phyloP scores from a whole-genome alignment of 345 rosid species.

The Salix koriyanagi region DNA sequence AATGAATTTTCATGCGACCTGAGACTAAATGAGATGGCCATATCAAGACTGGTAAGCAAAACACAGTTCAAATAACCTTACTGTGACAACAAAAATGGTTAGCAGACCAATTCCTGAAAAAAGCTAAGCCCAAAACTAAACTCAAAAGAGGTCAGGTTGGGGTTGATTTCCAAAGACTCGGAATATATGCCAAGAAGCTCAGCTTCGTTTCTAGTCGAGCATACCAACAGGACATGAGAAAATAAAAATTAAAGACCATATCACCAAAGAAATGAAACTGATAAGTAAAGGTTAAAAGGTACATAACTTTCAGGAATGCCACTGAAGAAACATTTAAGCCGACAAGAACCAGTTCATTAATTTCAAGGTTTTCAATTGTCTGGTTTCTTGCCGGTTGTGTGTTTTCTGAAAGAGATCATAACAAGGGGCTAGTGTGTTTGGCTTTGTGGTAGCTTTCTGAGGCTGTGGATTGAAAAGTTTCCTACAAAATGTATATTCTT shows the following conservation, averaged over 20 bases:
- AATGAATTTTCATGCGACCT: background rate
- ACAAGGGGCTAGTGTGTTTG: too few relatives aligned
- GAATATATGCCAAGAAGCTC: background rate
- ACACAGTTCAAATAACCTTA: background rate
- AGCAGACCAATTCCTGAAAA: background rate
- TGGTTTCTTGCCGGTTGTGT: background rate
- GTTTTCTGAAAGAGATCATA: background rate
- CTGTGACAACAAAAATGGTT: background rate
- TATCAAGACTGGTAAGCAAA: background rate
- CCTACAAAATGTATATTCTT: too few relatives aligned
- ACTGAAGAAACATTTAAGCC: too few relatives aligned
- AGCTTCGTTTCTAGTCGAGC: background rate
- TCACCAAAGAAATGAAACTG: background rate
- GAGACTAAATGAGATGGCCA: background rate
- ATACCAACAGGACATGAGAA: background rate
- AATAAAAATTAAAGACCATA: background rate
- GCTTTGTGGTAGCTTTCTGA: too few relatives aligned
- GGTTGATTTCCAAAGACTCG: background rate
- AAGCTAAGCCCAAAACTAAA: background rate
- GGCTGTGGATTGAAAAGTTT: too few relatives aligned
- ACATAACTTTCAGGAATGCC: background rate
- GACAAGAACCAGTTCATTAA: background rate
- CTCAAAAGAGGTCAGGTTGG: background rate
- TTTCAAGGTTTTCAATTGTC: background rate
- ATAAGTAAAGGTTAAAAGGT: background rate